A percentile compares a stretch with the other conserved stretches of the same genome.
phyloP scores from a whole-genome alignment of 495 filamentous ascomycete genomes.

The Xylaria castorea region DNA sequence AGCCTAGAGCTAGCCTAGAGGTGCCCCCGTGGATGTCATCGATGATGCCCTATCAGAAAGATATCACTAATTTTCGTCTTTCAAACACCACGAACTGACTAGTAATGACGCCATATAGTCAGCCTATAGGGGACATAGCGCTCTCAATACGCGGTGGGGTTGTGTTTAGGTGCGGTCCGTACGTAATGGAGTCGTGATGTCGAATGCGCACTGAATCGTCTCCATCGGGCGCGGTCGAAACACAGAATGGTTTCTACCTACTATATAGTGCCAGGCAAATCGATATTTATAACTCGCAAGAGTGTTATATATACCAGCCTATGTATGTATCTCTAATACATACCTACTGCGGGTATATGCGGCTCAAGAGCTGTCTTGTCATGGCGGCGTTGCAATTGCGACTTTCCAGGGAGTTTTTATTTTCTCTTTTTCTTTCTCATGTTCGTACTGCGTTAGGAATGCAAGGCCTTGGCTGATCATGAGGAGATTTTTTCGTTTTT shows the following conservation, averaged over 20 bases:
- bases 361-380: not conserved
- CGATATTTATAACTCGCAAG: not conserved
- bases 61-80: not conserved
- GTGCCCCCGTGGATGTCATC: not conserved
- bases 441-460: too few relatives aligned
- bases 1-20: not conserved
- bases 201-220: not conserved
- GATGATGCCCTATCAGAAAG: not conserved
- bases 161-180: not conserved
- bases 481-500: too few relatives aligned
- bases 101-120: not conserved
- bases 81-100: not conserved
- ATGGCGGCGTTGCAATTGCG: not conserved
- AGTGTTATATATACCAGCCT: not conserved
- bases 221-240: not conserved
- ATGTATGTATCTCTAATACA: not conserved
- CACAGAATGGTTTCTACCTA: not conserved
- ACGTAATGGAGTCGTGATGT: not conserved
- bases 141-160: not conserved
- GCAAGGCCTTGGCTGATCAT: too few relatives aligned
- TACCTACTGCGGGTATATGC: not conserved
- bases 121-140: not conserved
- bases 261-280: not conserved
- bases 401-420: not conserved
- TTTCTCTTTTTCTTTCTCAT: not conserved